phyloP scores from a whole-genome alignment of 129 eudicot genomes.

The Flaveria ramosissima region DNA sequence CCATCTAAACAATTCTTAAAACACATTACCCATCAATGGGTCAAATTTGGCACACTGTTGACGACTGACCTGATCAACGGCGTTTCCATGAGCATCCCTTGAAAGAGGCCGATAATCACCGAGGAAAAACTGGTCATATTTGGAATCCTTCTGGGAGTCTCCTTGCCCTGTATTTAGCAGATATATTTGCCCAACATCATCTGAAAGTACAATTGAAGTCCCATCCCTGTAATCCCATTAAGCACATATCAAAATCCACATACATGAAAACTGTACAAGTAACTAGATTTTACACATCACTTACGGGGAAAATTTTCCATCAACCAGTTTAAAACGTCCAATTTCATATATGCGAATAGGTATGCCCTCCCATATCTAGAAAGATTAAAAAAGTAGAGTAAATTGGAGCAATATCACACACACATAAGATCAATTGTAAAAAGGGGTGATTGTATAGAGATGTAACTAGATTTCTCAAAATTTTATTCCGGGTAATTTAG shows the following conservation, averaged over 20 bases:
- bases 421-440: neutral
- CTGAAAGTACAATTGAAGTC: constrained; percentile 95
- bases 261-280: neutral
- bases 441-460: neutral
- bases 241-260: neutral
- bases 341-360: constrained; percentile 81
- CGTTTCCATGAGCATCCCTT: constrained; percentile 71
- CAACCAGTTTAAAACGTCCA: constrained; percentile 92
- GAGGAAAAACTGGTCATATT: constrained; percentile 96
- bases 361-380: constrained; percentile 97
- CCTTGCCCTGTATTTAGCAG: constrained; percentile 93
- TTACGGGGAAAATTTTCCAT: constrained; percentile 98
- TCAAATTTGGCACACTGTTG: neutral
- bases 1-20: neutral
- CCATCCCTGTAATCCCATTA: constrained; percentile 71
- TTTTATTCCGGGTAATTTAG: neutral
- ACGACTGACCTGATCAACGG: constrained; percentile 72
- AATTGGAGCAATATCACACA: neutral
- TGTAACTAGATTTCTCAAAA: neutral
- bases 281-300: constrained; percentile 22
- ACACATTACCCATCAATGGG: neutral
- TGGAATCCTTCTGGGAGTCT: constrained; percentile 89
- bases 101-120: constrained; percentile 98
- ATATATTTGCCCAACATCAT: constrained; percentile 96
- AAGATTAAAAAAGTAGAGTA: constrained; percentile 29